Evolutionary conservation across 2,329 filamentous ascomycete genomes (phyloP).

Genomic region (Aaosphaeria pasadenensis): DNA sequence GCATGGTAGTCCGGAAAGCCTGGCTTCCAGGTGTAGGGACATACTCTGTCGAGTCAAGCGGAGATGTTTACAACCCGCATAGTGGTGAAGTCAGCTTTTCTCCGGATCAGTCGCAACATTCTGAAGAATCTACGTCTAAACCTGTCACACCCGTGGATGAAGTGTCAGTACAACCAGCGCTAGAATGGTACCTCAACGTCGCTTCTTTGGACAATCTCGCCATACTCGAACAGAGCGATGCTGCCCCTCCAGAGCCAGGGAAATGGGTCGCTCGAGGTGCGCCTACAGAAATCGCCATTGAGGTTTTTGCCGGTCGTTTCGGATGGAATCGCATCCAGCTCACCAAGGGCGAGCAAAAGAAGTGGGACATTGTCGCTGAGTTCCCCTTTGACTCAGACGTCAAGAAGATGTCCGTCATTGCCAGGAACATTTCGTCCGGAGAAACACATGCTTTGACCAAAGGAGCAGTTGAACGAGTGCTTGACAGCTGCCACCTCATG

Average conservation of each 20-base stretch:
- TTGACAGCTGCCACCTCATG: slow-evolving; percentile 59
- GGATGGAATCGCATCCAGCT: slow-evolving; percentile 57
- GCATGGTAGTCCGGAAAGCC: slow-evolving; percentile 36
- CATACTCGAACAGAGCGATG: slow-evolving; percentile 36
- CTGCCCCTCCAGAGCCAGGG: slow-evolving; percentile 36
- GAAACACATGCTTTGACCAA: slow-evolving; percentile 56
- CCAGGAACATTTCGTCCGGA: slow-evolving; percentile 42
- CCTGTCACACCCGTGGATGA: neutral
- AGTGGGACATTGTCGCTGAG: slow-evolving; percentile 52
- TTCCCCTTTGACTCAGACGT: slow-evolving; percentile 73
- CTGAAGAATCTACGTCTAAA: too few species aligned
- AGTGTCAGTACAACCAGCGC: slow-evolving; percentile 15
- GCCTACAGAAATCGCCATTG: slow-evolving; percentile 68
- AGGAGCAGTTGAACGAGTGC: slow-evolving; percentile 67
- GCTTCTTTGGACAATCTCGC: slow-evolving; percentile 50
- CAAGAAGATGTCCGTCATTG: slow-evolving; percentile 75
- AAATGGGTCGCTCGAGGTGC: slow-evolving; percentile 37
- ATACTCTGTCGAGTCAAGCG: slow-evolving; percentile 33
- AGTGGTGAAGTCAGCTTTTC: slow-evolving; percentile 25
- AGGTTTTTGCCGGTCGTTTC: slow-evolving; percentile 70
- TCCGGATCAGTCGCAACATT: slow-evolving; percentile 15
- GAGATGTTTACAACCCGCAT: slow-evolving; percentile 32
- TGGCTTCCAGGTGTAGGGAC: slow-evolving; percentile 38
- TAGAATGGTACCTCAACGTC: slow-evolving; percentile 31
- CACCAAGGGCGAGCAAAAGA: slow-evolving; percentile 34